Conservation (phyloP, 2,329 filamentous ascomycete genomes). For the Penicillium verrucosum region DNA sequence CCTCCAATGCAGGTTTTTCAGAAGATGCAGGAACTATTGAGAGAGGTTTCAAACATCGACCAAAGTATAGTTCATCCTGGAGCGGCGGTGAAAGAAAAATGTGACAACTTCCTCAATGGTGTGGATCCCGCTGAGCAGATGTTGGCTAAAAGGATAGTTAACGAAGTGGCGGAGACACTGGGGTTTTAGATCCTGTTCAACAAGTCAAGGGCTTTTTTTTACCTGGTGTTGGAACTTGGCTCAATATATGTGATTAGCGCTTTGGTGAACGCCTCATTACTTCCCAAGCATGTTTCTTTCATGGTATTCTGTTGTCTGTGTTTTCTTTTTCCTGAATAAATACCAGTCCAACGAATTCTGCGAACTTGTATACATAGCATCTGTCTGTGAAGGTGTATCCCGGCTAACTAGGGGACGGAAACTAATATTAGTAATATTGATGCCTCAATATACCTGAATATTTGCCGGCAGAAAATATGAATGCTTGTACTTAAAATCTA, state of each 20-base stretch:
- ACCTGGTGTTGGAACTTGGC: background rate
- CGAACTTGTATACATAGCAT: background rate
- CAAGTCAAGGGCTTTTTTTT: background rate
- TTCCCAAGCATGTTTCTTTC: background rate
- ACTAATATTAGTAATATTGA: no score
- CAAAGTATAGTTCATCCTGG: background rate
- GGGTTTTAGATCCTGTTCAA: background rate
- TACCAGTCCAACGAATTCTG: background rate
- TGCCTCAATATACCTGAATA: no score
- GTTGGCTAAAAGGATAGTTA: background rate
- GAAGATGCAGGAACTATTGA: background rate
- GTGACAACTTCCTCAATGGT: background rate
- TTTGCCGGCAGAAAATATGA: no score
- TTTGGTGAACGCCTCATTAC: background rate
- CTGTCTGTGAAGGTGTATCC: no score
- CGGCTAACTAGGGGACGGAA: no score
- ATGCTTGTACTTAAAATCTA: no score
- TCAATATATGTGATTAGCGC: background rate
- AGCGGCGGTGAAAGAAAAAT: background rate
- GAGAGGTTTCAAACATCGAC: background rate
- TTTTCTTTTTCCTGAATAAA: background rate
- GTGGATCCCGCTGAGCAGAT: background rate
- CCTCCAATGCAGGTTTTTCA: background rate
- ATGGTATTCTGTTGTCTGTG: no score
- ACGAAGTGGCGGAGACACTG: background rate